Conservation (phyloP, 305 asterid genomes). For the Solanum hybrid region DNA sequence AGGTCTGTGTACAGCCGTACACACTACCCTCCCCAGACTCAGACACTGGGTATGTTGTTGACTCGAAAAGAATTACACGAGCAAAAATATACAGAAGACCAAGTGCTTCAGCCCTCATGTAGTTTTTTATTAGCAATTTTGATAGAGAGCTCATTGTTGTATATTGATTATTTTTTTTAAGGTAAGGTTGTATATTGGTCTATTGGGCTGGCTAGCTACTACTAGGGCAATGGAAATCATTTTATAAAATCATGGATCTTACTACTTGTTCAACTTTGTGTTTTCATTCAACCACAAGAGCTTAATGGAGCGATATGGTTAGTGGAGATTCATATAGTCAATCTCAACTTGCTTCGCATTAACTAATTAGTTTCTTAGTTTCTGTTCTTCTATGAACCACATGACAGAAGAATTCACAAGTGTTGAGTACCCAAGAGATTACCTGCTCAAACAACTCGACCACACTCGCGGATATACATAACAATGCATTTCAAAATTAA, state of each 20-base stretch:
- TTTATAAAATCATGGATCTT: not conserved
- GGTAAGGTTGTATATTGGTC: slow-evolving; percentile 1
- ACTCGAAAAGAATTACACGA: not conserved
- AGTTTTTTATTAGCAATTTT: not conserved
- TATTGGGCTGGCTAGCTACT: not conserved
- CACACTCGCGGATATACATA: not conserved
- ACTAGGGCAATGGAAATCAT: not conserved
- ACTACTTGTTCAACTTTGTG: not conserved
- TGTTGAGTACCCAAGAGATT: not conserved
- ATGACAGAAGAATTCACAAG: not conserved
- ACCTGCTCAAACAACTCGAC: not conserved
- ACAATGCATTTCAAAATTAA: not conserved
- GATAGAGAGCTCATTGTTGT: not conserved
- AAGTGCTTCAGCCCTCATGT: not conserved
- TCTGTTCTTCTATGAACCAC: not conserved
- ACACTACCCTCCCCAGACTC: not conserved
- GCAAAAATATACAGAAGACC: not conserved
- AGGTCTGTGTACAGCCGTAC: not conserved
- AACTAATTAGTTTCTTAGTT: too few species aligned
- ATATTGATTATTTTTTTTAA: not conserved
- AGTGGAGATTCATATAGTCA: not conserved
- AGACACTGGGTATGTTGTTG: not conserved
- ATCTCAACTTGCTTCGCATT: not conserved
- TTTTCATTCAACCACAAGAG: not conserved
- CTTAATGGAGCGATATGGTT: not conserved